Evolutionary conservation across 2,329 filamentous ascomycete species (phyloP).

Genomic region (Escovopsis weberi): DNA sequence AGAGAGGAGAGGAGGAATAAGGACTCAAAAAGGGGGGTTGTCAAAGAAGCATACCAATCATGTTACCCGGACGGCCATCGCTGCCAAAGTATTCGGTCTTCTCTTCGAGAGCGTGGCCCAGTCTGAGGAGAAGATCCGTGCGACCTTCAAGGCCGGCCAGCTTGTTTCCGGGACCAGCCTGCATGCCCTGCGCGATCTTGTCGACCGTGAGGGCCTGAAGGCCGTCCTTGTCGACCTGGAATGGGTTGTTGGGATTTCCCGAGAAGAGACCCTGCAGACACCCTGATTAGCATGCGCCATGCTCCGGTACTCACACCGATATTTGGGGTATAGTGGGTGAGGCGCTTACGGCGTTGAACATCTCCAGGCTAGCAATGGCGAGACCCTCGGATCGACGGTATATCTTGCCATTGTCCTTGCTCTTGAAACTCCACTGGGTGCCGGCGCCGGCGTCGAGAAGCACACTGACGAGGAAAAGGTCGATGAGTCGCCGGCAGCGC

Average conservation of each 20-base stretch:
- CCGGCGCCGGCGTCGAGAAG: constrained; percentile 81
- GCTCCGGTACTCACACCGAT: too few species aligned
- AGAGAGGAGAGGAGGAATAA: too few species aligned
- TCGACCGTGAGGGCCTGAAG: constrained; percentile 47
- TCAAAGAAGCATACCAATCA: constrained; percentile 55
- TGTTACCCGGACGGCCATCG: constrained; percentile 77
- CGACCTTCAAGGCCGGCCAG: constrained; percentile 78
- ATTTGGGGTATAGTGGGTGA: not conserved
- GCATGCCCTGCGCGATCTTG: constrained; percentile 64
- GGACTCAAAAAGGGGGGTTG: too few species aligned
- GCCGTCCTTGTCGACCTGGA: constrained; percentile 70
- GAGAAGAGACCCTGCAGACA: constrained; percentile 59
- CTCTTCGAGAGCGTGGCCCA: constrained; percentile 58
- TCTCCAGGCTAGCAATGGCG: constrained; percentile 62
- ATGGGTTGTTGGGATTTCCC: constrained; percentile 64
- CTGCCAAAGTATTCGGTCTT: constrained; percentile 75
- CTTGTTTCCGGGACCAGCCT: constrained; percentile 67
- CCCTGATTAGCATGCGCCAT: constrained; percentile 6
- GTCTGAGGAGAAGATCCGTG: constrained; percentile 59
- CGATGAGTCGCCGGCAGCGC: constrained; percentile 59
- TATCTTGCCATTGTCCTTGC: constrained; percentile 67
- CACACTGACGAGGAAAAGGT: constrained; percentile 67
- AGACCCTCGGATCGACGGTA: constrained; percentile 82
- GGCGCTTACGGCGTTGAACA: constrained; percentile 71
- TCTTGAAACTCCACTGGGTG: constrained; percentile 84